Base-by-base conservation (phyloP, 441 rosid species). In the Eruca vesicaria region DNA sequence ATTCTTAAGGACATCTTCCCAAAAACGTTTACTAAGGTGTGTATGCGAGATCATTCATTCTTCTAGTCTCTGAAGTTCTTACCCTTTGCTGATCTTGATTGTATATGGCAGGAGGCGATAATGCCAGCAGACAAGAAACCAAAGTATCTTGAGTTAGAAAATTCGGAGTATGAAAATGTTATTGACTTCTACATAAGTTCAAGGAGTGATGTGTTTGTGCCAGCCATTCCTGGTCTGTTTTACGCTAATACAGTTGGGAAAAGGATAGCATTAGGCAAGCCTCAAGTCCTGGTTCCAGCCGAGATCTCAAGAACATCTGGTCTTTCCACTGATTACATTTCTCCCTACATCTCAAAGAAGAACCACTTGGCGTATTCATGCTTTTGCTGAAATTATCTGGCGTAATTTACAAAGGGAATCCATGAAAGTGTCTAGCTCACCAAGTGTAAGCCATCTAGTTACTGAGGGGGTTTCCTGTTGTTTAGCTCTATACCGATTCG, bases 341-440 rank as follows among this genome's bases (percentile, higher is more conserved):
- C 98, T 58, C 95, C 98, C 0, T 96, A 93, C 45, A 82, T 96
- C 72, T 78, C 91, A 15, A 96, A 90, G 90, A 89, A 89, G 88
- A 96, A 93, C 83, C 99, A 96, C 78, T 63, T 96, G 82, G 99
- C 97, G 11, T 90, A 93, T 83, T 89, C 98, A 19, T 96, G 99
- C 86, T 87, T 87, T 78, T 93, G 97, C 91, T 89, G 80, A 78
- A 31, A 64, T 59, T 60, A 6, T 48, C 41, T 43, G n/a, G 29
- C 45, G 36, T 18, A 41, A 15, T 33, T 8, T 63, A 59, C n/a
- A 3, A 8, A 9, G 8, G 7, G 38, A 63, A 16, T 48, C 26
- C 10, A n/a, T 52, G 58, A 11, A 72, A n/a, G n/a, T n/a, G 65
- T 78, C 52, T 67, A 18, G 33, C 8, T 72, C 52, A 45, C 31